Evolutionary conservation across 1,139 yeast species (phyloP).

Genomic region (Saccharomyces pastorianus): DNA sequence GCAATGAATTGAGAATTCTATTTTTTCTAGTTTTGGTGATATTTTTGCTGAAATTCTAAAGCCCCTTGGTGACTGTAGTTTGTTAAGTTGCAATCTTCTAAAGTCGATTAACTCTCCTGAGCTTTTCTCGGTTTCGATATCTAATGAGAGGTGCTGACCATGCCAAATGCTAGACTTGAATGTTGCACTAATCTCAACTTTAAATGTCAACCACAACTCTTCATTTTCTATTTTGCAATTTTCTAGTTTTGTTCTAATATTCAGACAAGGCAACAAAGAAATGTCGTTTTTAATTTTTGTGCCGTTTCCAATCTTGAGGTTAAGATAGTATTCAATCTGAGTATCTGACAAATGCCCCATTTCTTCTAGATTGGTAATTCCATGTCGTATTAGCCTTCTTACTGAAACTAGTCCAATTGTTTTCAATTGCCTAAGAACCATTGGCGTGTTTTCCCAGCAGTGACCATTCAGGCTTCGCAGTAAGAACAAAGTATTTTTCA

Average conservation of each 20-base stretch:
- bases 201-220: constrained; percentile 13
- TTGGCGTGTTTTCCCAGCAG: constrained; percentile 43
- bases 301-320: constrained; percentile 37
- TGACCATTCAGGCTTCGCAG: constrained; percentile 36
- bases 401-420: constrained; percentile 38
- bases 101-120: constrained; percentile 36
- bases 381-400: constrained; percentile 33
- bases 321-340: constrained; percentile 36
- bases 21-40: constrained; percentile 12
- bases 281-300: constrained; percentile 30
- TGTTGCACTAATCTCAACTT: constrained; percentile 24
- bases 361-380: constrained; percentile 31
- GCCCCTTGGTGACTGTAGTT: constrained; percentile 25
- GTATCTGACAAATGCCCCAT: constrained; percentile 27
- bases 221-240: constrained; percentile 5
- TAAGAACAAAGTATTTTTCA: constrained; percentile 34
- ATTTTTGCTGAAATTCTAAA: constrained; percentile 27
- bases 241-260: constrained; percentile 14
- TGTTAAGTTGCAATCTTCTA: constrained; percentile 33
- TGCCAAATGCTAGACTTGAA: constrained; percentile 30
- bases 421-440: constrained; percentile 39
- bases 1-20: constrained; percentile 31
- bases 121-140: constrained; percentile 26
- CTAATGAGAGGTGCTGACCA: constrained; percentile 27
- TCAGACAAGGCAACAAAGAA: constrained; percentile 29